phyloP scores from a whole-genome alignment of 108 stramenopile species.

The Schizochytrium sp. region DNA sequence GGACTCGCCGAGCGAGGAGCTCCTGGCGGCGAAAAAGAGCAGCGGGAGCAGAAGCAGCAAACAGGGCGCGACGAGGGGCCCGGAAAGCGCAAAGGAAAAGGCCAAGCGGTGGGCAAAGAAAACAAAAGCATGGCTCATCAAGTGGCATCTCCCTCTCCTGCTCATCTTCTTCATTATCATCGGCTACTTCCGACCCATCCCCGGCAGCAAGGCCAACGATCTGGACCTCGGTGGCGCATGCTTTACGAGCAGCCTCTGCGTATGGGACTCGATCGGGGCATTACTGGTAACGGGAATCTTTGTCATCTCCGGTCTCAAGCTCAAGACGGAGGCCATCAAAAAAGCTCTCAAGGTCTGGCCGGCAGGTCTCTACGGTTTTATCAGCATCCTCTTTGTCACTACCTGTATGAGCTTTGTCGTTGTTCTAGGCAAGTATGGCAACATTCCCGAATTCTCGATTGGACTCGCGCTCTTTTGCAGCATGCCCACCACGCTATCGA shows the following conservation, averaged over 20 bases:
- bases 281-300: background rate
- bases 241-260: background rate
- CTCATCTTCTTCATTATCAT: background rate
- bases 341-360: background rate
- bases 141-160: conserved; percentile 25
- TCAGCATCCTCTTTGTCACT: background rate
- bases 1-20: too few species aligned
- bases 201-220: background rate
- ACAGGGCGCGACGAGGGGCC: too few species aligned
- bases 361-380: background rate
- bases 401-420: background rate
- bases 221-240: background rate
- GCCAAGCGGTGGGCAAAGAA: background rate
- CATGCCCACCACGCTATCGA: conserved; percentile 22
- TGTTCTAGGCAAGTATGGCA: background rate
- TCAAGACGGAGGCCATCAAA: conserved; percentile 20
- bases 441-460: background rate
- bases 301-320: conserved; percentile 11
- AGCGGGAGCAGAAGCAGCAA: too few species aligned
- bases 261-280: background rate
- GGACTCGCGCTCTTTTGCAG: conserved; percentile 21
- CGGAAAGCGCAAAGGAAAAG: background rate
- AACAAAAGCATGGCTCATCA: background rate
- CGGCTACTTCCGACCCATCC: background rate
- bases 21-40: too few species aligned